These are phyloP conservation scores for Debaryomyces psychrophilus DNA, from an alignment of 1,139 yeast genomes.

Conservation along the genomic window DNA sequence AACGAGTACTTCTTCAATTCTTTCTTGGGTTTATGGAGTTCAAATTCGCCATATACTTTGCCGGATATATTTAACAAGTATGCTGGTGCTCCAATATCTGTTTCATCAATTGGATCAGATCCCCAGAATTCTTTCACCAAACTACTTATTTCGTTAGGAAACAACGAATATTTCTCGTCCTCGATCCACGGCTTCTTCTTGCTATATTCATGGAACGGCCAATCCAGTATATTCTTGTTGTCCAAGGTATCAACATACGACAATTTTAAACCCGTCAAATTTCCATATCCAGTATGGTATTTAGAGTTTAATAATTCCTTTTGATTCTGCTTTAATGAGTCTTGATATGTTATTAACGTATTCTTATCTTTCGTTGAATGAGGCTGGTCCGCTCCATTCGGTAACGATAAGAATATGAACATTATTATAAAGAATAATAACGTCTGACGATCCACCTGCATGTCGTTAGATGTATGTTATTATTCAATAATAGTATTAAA, in stretches of 20 bases:
- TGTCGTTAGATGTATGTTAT: slow-evolving; percentile 10
- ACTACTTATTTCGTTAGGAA: slow-evolving; percentile 61
- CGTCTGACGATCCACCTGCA: slow-evolving; percentile 44
- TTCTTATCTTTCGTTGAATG: slow-evolving; percentile 33
- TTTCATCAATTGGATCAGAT: slow-evolving; percentile 19
- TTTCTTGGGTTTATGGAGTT: slow-evolving; percentile 18
- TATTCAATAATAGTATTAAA: neutral
- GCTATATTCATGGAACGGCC: slow-evolving; percentile 56
- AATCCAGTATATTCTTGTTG: slow-evolving; percentile 49
- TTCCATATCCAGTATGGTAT: slow-evolving; percentile 62
- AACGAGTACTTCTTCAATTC: slow-evolving; percentile 25
- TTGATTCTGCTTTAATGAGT: slow-evolving; percentile 33
- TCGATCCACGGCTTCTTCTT: slow-evolving; percentile 54
- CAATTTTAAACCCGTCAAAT: slow-evolving; percentile 70
- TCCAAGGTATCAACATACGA: slow-evolving; percentile 59
- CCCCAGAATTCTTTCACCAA: slow-evolving; percentile 56
- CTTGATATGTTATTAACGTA: slow-evolving; percentile 32
- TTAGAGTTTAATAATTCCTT: slow-evolving; percentile 42
- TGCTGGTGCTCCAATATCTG: slow-evolving; percentile 25
- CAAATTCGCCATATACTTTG: slow-evolving; percentile 48
- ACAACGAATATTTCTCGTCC: slow-evolving; percentile 54
- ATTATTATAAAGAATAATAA: slow-evolving; percentile 40
- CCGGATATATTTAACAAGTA: slow-evolving; percentile 58
- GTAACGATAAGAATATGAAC: slow-evolving; percentile 39
- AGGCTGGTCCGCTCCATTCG: slow-evolving; percentile 34